Conservation (phyloP, 164 flowering plant genomes). For the Liriodendron chinense region DNA sequence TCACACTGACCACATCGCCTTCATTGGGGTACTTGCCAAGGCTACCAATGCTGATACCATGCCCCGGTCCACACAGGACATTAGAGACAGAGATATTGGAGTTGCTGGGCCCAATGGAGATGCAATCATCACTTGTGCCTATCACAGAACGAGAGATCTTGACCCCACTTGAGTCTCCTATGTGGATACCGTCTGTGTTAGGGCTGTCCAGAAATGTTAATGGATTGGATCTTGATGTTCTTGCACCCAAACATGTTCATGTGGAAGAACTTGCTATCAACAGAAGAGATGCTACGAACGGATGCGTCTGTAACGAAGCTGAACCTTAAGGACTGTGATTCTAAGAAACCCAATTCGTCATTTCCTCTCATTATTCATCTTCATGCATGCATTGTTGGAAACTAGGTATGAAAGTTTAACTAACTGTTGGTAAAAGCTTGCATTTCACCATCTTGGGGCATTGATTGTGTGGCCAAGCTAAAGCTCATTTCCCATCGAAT, state of each 20-base stretch:
- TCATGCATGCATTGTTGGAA: background rate
- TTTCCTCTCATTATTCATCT: too few species aligned
- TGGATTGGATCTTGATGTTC: conserved; percentile 11
- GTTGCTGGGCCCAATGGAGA: conserved; percentile 33
- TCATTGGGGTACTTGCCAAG: conserved; percentile 58
- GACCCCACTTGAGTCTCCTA: conserved; percentile 9
- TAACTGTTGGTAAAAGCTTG: conserved; percentile 36
- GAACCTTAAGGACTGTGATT: conserved; percentile 25
- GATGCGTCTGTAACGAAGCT: conserved; percentile 23
- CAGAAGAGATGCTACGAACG: conserved; percentile 18
- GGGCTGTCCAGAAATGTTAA: conserved; percentile 19
- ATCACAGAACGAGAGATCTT: conserved; percentile 6
- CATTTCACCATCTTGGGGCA: conserved; percentile 19
- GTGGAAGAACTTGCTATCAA: conserved; percentile 39
- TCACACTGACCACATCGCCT: conserved; percentile 35
- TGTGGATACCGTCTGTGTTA: conserved; percentile 29
- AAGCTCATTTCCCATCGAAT: conserved; percentile 46
- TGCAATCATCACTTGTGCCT: conserved; percentile 36
- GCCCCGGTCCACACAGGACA: conserved; percentile 40
- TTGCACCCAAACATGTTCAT: conserved; percentile 25
- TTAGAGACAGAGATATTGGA: conserved; percentile 19
- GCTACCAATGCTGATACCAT: conserved; percentile 62
- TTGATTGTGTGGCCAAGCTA: conserved; percentile 34
- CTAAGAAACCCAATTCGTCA: background rate
- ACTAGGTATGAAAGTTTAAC: conserved; percentile 1